Conservation (phyloP, 2,329 filamentous ascomycete species). For the Cladophialophora bantiana region DNA sequence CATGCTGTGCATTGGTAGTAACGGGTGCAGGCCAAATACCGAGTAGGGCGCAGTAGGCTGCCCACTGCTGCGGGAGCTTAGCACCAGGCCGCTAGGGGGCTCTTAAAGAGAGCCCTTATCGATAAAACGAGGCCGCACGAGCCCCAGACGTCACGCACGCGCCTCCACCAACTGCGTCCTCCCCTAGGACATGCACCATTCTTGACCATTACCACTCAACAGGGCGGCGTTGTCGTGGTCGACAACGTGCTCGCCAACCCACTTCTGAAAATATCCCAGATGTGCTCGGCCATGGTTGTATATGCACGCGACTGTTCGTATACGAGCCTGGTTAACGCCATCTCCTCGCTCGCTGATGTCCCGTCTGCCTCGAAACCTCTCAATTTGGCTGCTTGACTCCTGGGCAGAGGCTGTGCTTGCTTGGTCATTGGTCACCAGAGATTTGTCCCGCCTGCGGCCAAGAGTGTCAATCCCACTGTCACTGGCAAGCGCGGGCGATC, state of each 20-base stretch:
- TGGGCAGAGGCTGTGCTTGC: conserved; percentile 19
- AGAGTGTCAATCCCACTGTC: conserved; percentile 15
- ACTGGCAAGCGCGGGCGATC: conserved; percentile 9
- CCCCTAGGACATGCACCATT: background rate
- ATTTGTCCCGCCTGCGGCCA: conserved; percentile 23
- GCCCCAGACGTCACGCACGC: too few species aligned
- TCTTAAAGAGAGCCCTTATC: conserved; percentile 2
- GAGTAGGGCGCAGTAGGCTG: background rate
- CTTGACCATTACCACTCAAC: background rate
- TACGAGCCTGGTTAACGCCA: background rate
- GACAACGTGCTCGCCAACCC: background rate
- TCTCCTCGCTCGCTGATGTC: conserved; percentile 3
- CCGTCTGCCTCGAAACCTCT: background rate
- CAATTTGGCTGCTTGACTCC: conserved; percentile 12
- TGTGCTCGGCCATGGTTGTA: background rate
- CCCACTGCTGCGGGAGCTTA: background rate
- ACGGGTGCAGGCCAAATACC: background rate
- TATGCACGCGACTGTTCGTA: background rate
- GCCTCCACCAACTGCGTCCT: background rate
- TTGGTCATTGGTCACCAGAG: conserved; percentile 14
- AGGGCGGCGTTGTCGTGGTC: background rate
- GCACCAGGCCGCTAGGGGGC: conserved; percentile 1
- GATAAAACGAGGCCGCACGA: background rate
- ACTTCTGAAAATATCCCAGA: background rate
- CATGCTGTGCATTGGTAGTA: background rate